phyloP scores from a whole-genome alignment of 345 rosid genomes.

The Pistacia vera region DNA sequence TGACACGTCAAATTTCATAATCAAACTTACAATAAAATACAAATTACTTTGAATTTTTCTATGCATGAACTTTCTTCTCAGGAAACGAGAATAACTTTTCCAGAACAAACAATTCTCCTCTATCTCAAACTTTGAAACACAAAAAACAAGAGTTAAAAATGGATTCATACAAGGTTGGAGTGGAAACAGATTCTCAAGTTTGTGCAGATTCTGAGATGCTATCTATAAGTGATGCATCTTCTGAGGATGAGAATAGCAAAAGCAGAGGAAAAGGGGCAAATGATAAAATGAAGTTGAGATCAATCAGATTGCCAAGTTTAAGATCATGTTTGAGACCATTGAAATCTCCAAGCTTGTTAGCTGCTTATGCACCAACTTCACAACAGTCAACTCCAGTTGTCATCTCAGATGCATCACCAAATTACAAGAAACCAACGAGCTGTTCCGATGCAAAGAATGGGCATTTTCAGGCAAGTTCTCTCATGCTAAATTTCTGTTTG shows the following conservation, averaged over 20 bases:
- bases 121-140: neutral
- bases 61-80: neutral
- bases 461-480: conserved; percentile 42
- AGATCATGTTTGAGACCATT: conserved; percentile 21
- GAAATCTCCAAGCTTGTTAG: conserved; percentile 29
- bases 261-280: conserved; percentile 19
- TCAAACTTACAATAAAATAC: neutral
- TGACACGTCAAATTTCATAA: neutral
- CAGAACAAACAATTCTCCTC: neutral
- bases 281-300: conserved; percentile 44
- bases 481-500: neutral
- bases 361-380: conserved; percentile 38
- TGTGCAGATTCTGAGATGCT: neutral
- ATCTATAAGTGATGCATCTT: conserved; percentile 9
- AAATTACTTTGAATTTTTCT: neutral
- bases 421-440: conserved; percentile 32
- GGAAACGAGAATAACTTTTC: neutral
- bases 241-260: conserved; percentile 1
- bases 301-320: conserved; percentile 49
- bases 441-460: conserved; percentile 34
- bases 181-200: neutral
- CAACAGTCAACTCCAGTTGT: conserved; percentile 38
- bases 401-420: conserved; percentile 36
- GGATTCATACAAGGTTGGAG: conserved; percentile 10
- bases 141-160: neutral